Percentiles rank a stretch among this genome's conserved stretches.
Evolutionary conservation across 495 filamentous ascomycete genomes (phyloP).

Genomic region (Astrocystis sublimbata): DNA sequence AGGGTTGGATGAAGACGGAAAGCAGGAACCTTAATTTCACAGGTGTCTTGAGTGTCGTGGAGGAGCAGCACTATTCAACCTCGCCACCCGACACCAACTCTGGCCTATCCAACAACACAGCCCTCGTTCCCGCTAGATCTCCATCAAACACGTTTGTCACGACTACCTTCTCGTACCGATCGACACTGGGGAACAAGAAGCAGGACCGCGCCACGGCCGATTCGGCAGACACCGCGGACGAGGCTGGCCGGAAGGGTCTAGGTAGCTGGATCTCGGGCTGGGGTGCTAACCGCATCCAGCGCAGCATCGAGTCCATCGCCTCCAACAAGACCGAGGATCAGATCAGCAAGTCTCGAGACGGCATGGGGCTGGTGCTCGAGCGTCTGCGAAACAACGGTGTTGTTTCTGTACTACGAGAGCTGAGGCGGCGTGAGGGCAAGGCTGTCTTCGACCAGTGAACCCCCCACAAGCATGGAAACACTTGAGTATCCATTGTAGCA

Average conservation of each 20-base stretch:
- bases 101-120: conserved; percentile 1
- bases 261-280: conserved; percentile 52
- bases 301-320: conserved; percentile 87
- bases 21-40: conserved; percentile 87
- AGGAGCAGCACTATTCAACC: conserved; percentile 74
- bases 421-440: conserved; percentile 66
- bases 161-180: conserved; percentile 83
- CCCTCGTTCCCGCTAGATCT: conserved; percentile 20
- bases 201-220: conserved; percentile 49
- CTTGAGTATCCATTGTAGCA: conserved; percentile 22
- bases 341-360: conserved; percentile 83
- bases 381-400: conserved; percentile 75
- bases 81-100: conserved; percentile 35
- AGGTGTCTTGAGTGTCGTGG: conserved; percentile 87
- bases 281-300: conserved; percentile 78
- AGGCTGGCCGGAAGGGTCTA: conserved; percentile 27
- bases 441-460: conserved; percentile 26
- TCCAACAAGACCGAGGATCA: conserved; percentile 80
- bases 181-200: conserved; percentile 72
- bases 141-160: conserved; percentile 71
- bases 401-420: conserved; percentile 81
- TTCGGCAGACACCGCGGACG: conserved; percentile 21
- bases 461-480: not conserved
- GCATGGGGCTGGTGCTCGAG: conserved; percentile 93
- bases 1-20: conserved; percentile 87